Evolutionary conservation across 148 eudicot species (phyloP).

Genomic region (Fallopia convolvulus): DNA sequence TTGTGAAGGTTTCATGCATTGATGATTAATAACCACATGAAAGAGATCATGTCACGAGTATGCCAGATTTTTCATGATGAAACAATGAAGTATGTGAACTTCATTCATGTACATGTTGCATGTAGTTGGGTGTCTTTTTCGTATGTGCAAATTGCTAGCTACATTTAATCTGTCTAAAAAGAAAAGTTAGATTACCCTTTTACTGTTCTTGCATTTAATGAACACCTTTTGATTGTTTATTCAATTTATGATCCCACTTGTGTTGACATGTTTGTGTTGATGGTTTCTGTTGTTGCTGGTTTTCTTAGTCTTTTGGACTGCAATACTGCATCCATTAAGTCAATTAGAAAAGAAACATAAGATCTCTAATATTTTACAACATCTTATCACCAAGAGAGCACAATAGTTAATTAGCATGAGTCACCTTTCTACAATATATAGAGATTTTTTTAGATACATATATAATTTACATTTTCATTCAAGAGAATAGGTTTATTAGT

Average conservation of each 20-base stretch:
- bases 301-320: not conserved
- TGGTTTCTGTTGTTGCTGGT: not conserved
- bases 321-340: not conserved
- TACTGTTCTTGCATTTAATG: not conserved
- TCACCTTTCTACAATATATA: too few species aligned
- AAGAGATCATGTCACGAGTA: not conserved
- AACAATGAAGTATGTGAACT: not conserved
- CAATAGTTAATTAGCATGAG: too few species aligned
- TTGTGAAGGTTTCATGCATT: slow-evolving; percentile 2
- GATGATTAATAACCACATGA: not conserved
- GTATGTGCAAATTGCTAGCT: not conserved
- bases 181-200: not conserved
- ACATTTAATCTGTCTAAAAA: not conserved
- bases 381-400: too few species aligned
- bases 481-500: too few species aligned
- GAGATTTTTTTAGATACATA: too few species aligned
- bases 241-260: not conserved
- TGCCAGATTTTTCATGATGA: not conserved
- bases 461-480: too few species aligned
- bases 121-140: slow-evolving; percentile 1
- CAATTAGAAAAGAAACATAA: too few species aligned
- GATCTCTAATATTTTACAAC: not conserved
- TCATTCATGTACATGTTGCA: not conserved
- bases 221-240: not conserved
- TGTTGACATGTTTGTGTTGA: not conserved